Base-by-base conservation (phyloP, 208 protist species). In the Jaenimonas drosophilae region DNA sequence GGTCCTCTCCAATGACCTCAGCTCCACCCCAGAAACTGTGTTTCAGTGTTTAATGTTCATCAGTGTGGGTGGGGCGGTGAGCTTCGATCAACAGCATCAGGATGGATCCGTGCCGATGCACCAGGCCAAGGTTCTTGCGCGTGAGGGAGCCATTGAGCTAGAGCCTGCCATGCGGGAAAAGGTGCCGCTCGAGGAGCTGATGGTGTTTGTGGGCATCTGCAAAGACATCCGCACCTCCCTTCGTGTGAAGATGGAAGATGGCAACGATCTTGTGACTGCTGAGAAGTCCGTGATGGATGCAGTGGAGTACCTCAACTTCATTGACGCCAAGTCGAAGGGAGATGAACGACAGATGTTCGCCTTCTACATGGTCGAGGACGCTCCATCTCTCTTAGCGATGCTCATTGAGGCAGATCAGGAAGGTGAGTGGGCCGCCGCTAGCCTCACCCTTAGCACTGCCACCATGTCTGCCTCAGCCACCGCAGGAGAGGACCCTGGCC, bases 31-130 rank as follows among this genome's bases (percentile, higher is more conserved):
- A 1, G 70, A 85, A 25, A 83, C 70, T 0, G 64, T 88, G 2
- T 94, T 94, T 46, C 86, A 94, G 59, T 80, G 76, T 25, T 76
- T 91, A 30, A 88, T 94, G 76, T 67, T 83, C 47, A 84, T 94
- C 33, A 80, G 80, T 53, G 45, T 85, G 1, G 77, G 78, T 32
- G 75, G 68, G 19, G 58, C 64, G 20, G 78, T 87, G 0, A 89
- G 64, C 47, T 91, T 91, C 51, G 81, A 91, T 49, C 58, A 55
- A 16, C 88, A 92, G 48, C 64, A 79, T 27, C 67, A 77, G 17
- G 73, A 88, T 41, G 83, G 78, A 2, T 58, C 48, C 1, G 77
- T 95, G 16, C 88, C 83, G 4, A 92, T 95, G 80, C 88, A 91
- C 55, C 88, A 95, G 59, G 81, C 76, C 4, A 95, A 95, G 43